Evolutionary conservation across 768 basidiomycete genomes (phyloP), one percentile per base, ranked within the genome.

Genomic region (Omphalotus guepiniiformis): DNA sequence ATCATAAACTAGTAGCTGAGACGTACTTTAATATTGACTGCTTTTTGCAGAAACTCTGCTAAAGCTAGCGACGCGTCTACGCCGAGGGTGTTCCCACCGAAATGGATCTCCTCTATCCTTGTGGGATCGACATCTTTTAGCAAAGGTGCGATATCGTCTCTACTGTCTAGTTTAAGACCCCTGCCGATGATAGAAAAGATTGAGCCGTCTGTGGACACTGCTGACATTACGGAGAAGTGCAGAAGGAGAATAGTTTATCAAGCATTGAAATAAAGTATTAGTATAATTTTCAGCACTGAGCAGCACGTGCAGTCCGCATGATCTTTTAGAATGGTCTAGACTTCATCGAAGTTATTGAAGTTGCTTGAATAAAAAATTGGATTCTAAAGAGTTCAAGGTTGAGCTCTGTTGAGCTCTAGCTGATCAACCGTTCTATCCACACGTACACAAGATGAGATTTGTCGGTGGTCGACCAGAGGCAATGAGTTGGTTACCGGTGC

Each of bases 51-150:
- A 47, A 89, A 87, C 47, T 85, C 84, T 52, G 84, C 92, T 29
- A 97, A 78, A 34, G 86, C 89, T 56, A 81, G 62, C 38, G 93
- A 86, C 36, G 95, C 95, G 58, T 88, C 93, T 22, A 96, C 80
- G 40, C 96, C 95, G 47, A 97, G 73, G 16, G 93, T 94, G 67
- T 98, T 98, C 18, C 93, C 95, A 39, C 93, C 89, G 42, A 99
- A 74, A 59, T 93, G 87, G 52, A 98, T 83, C 70, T 95, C 93
- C 64, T 93, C 86, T 55, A 93, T 73, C 53, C 67, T 60, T 3
- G 72, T 63, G 7, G 86, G 82, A 61, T 87, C 81, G 39, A 86
- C 71, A 44, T 77, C 75, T 21, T 68, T 65, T 18, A 97, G 69
- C 56, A 83, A 78, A 1, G 89, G 87, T 54, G 82, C 78, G 46